Conservation (phyloP, 2,329 filamentous ascomycete species). For the Calonectria hongkongensis region DNA sequence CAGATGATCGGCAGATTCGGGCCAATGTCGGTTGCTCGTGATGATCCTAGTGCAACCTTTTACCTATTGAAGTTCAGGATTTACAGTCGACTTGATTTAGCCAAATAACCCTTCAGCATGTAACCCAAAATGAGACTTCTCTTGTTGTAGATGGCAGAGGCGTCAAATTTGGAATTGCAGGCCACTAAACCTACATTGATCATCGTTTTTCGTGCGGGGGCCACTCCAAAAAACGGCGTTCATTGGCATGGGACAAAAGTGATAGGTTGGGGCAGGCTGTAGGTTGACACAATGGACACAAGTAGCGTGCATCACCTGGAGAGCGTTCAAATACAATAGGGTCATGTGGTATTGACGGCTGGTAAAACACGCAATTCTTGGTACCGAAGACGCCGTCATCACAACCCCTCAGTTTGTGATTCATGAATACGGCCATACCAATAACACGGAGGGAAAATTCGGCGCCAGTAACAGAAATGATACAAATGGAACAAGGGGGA, state of each 20-base stretch:
- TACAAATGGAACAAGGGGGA: too few species aligned
- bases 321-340: conserved; percentile 45
- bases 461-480: not conserved
- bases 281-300: not conserved
- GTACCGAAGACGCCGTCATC: conserved; percentile 44
- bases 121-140: conserved; percentile 31
- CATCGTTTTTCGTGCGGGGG: conserved; percentile 27
- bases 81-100: not conserved
- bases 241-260: conserved; percentile 37
- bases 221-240: conserved; percentile 15
- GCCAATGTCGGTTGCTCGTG: conserved; percentile 30
- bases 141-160: conserved; percentile 16
- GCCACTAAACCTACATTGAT: conserved; percentile 26
- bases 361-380: conserved; percentile 42
- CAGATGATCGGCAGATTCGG: conserved; percentile 18
- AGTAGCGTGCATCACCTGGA: conserved; percentile 27
- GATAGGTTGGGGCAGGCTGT: not conserved
- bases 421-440: conserved; percentile 48
- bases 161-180: conserved; percentile 29
- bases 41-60: not conserved
- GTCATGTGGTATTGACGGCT: conserved; percentile 48
- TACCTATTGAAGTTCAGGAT: not conserved
- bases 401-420: conserved; percentile 48
- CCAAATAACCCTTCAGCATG: not conserved
- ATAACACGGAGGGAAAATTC: conserved; percentile 42